These are phyloP conservation scores for Aspergillus sp. DNA, from an alignment of 2,329 filamentous ascomycete genomes.

Conservation along the genomic window DNA sequence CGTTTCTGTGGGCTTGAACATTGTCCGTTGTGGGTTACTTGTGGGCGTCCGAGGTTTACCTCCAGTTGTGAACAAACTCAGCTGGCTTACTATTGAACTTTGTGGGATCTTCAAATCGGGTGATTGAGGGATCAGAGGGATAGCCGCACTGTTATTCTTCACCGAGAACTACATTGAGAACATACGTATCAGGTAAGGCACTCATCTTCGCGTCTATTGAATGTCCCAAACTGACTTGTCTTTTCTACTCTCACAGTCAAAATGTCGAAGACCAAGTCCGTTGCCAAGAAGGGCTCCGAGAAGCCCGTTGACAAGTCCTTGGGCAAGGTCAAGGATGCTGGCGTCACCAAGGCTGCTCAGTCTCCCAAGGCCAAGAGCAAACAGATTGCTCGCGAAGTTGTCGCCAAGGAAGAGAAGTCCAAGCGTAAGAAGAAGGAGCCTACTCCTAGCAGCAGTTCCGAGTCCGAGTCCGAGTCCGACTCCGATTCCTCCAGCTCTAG, in stretches of 20 bases:
- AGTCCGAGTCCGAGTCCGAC: conserved; percentile 37
- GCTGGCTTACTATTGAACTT: conserved; percentile 27
- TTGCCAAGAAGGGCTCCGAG: conserved; percentile 42
- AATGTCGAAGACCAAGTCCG: conserved; percentile 52
- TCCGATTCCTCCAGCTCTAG: conserved; percentile 30
- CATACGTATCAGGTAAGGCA: conserved; percentile 2
- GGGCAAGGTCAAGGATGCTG: conserved; percentile 53
- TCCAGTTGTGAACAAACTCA: conserved; percentile 40
- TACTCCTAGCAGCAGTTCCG: conserved; percentile 42
- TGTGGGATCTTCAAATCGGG: conserved; percentile 36
- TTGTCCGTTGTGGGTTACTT: conserved; percentile 47
- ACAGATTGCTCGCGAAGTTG: conserved; percentile 47
- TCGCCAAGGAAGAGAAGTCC: conserved; percentile 46
- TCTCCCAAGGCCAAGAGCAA: conserved; percentile 52
- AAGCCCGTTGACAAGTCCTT: conserved; percentile 49
- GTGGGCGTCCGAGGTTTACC: conserved; percentile 40
- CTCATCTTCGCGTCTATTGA: background rate
- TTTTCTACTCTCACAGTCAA: conserved; percentile 31
- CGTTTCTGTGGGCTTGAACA: conserved; percentile 50
- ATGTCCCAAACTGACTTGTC: conserved; percentile 23
- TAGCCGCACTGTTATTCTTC: conserved; percentile 39
- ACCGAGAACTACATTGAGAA: conserved; percentile 22
- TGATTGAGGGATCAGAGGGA: conserved; percentile 42
- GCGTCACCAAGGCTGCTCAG: conserved; percentile 50
- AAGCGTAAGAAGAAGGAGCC: conserved; percentile 50